Conservation (phyloP, 768 basidiomycete species). For the Xanthoconium stramineum region DNA sequence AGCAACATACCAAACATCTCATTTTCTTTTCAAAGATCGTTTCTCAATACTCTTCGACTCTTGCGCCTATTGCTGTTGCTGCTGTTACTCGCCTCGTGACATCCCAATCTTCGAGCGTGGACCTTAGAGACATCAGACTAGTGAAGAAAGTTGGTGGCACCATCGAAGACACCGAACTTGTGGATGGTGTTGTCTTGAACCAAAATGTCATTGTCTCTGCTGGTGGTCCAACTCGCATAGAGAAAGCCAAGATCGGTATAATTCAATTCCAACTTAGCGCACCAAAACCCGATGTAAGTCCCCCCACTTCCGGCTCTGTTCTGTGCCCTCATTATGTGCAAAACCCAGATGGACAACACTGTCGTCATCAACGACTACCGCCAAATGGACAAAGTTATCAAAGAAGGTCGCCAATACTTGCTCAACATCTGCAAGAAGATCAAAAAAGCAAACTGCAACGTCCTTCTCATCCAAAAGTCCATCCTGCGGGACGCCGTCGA, state of each 20-base stretch:
- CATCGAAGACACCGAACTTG: conserved; percentile 96
- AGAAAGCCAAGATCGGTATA: conserved; percentile 97
- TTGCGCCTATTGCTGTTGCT: conserved; percentile 98
- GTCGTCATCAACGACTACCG: conserved; percentile 99
- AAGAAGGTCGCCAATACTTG: conserved; percentile 97
- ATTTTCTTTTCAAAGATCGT: conserved; percentile 65
- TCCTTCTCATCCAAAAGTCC: conserved; percentile 97
- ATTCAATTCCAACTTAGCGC: conserved; percentile 98
- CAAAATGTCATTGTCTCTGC: conserved; percentile 90
- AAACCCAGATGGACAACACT: conserved; percentile 94
- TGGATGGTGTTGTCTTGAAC: conserved; percentile 96
- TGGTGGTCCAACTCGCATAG: conserved; percentile 91
- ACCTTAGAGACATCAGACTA: conserved; percentile 91
- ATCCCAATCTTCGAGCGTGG: conserved; percentile 88
- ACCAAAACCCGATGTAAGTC: conserved; percentile 92
- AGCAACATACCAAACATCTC: conserved; percentile 2
- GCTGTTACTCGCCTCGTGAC: conserved; percentile 92
- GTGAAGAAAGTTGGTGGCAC: conserved; percentile 99
- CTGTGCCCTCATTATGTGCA: not conserved
- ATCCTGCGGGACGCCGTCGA: conserved; percentile 99
- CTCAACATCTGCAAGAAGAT: conserved; percentile 99
- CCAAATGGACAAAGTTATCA: conserved; percentile 99
- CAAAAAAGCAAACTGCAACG: conserved; percentile 99
- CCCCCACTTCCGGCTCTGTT: not conserved
- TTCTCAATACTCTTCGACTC: conserved; percentile 96